Evolutionary conservation across 805 yeast genomes (phyloP).

Genomic region (Candida methanosorbosa): DNA sequence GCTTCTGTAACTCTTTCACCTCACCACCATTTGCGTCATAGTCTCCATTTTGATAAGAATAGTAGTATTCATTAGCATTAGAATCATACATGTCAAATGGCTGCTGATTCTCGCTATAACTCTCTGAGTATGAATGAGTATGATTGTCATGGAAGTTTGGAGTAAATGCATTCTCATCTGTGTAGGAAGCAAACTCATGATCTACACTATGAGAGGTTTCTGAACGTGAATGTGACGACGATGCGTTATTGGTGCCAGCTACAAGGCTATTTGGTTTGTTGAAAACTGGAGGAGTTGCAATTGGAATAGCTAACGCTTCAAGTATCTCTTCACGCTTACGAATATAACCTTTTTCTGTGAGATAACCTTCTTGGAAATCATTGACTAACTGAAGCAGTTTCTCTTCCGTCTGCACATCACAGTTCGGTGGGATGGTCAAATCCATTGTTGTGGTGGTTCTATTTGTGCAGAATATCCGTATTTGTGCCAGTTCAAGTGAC

Average conservation of each 20-base stretch:
- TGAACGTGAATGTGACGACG: neutral
- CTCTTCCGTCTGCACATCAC: conserved; percentile 26
- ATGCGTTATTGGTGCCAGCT: neutral
- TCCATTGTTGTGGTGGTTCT: conserved; percentile 37
- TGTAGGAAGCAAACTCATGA: neutral
- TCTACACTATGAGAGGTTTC: neutral
- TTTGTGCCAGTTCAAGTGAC: too few relatives aligned
- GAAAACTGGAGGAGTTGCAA: neutral
- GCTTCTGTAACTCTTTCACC: conserved; percentile 38
- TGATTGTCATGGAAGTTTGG: neutral
- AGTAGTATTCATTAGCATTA: conserved; percentile 8
- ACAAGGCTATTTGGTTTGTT: too few relatives aligned
- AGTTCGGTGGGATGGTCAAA: conserved; percentile 36
- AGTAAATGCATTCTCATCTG: neutral
- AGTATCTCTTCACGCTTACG: conserved; percentile 44
- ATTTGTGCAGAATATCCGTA: too few relatives aligned
- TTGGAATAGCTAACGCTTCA: neutral
- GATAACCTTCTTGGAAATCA: conserved; percentile 58
- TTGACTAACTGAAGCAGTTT: conserved; percentile 32
- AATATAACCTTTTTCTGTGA: conserved; percentile 65
- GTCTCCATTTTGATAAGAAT: neutral
- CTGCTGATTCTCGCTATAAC: neutral
- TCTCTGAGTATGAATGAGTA: neutral
- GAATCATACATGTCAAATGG: neutral
- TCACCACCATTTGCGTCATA: neutral